These are phyloP conservation scores for Nothophoma quercina DNA, from an alignment of 2,329 filamentous ascomycete genomes.

Conservation along the genomic window DNA sequence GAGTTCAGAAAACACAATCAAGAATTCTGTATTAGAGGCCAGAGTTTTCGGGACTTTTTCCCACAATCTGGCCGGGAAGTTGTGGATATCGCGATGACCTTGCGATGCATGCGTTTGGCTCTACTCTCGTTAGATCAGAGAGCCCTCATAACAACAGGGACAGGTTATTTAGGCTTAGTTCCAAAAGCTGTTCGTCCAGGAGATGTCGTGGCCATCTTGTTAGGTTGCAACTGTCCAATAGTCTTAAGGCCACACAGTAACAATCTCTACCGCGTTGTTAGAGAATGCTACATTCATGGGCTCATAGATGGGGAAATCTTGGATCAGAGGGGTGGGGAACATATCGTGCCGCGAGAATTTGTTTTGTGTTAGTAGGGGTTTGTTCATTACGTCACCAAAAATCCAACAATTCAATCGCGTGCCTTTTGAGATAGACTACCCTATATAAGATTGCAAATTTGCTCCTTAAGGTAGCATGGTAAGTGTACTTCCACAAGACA, in stretches of 20 bases:
- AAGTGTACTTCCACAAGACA: not conserved
- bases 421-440: not conserved
- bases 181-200: slow-evolving; percentile 4
- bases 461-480: not conserved
- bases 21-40: not conserved
- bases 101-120: slow-evolving; percentile 7
- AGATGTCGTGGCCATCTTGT: slow-evolving; percentile 3
- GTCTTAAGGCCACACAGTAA: slow-evolving; percentile 1
- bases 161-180: slow-evolving; percentile 1
- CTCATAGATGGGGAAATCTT: slow-evolving; percentile 7
- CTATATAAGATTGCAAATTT: not conserved
- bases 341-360: slow-evolving; percentile 1
- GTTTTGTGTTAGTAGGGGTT: not conserved
- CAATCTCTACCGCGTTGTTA: not conserved
- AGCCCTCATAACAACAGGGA: slow-evolving; percentile 1
- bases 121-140: slow-evolving; percentile 7
- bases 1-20: slow-evolving; percentile 3
- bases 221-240: slow-evolving; percentile 6
- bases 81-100: not conserved
- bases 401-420: too few relatives aligned
- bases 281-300: slow-evolving; percentile 1
- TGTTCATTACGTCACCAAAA: not conserved
- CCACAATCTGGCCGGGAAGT: not conserved
- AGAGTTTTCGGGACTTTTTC: slow-evolving; percentile 2
- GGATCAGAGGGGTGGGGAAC: not conserved